Base-by-base conservation (phyloP, 2,329 filamentous ascomycete genomes). In the Tympanopsis confertula region DNA sequence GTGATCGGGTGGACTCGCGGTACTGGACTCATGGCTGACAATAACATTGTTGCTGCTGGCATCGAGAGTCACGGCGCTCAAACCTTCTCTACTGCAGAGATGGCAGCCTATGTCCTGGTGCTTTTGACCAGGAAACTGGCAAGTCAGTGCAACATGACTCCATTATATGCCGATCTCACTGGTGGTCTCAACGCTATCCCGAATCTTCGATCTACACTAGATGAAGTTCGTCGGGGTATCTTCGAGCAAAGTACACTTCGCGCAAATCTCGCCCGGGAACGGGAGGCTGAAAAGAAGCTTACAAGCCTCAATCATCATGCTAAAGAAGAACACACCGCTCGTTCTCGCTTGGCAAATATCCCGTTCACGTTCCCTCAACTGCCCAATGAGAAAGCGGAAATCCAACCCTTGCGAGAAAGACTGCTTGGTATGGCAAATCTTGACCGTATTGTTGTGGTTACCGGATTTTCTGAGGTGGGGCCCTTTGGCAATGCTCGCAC, bases 1-100 rank as follows among this genome's bases (percentile, higher is more conserved):
- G 86, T 96, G 60, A 98, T 98, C 56, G 91, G 91, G 44, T 98
- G 91, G 91, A 98, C 91, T 49, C 89, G 91, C 65, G 91, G 89
- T 47, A 98, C 91, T 45, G 91, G 91, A 56, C 78, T 98, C 50
- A 98, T 98, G 89, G 85, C 83, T 48, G 88, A 84, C 53, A 96
- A 96, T 71, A 96, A 98, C 61, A 79, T 96, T 50, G 88, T 96
- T 46, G 91, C 91, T 24, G 89, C 96, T 59, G 91, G 89, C 42
- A 86, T 98, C 40, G 91, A 98, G 68, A 86, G 84, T 50, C 91
- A 93, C 47, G 91, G 91, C 51, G 91, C 96, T 18, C 87, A 91
- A 50, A 98, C 91, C 3, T 98, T 98, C 71, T 96, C 89, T 7
- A 91, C 96, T 65, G 87, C 94, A 58, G 91, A 98, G 63, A 98